Evolutionary conservation across 768 basidiomycete species (phyloP).

Genomic region (Zangia roseola): DNA sequence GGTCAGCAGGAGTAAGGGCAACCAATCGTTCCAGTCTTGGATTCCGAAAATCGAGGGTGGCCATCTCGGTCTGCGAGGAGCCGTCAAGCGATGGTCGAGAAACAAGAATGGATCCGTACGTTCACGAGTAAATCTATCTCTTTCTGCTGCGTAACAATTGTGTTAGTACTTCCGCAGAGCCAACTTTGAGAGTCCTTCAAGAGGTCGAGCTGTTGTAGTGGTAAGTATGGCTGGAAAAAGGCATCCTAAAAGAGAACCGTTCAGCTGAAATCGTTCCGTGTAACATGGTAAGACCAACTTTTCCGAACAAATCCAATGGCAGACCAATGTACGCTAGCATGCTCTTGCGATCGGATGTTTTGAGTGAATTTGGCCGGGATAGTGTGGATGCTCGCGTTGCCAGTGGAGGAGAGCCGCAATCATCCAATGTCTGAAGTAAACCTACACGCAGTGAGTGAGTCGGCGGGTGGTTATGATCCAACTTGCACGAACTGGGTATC

Average conservation of each 20-base stretch:
- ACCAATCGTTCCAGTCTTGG: conserved; percentile 74
- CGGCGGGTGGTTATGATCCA: background rate
- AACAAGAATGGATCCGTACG: conserved; percentile 36
- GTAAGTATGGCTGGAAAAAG: conserved; percentile 97
- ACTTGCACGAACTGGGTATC: conserved; percentile 62
- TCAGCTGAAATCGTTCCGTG: background rate
- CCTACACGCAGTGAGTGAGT: conserved; percentile 42
- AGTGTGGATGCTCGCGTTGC: conserved; percentile 58
- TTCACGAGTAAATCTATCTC: conserved; percentile 91
- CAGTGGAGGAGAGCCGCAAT: conserved; percentile 87
- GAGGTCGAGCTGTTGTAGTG: conserved; percentile 92
- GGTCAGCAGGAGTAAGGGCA: conserved; percentile 84
- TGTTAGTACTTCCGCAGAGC: conserved; percentile 94
- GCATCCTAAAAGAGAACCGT: conserved; percentile 54
- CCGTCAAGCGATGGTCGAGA: background rate
- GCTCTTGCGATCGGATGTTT: conserved; percentile 87
- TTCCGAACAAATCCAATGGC: conserved; percentile 92
- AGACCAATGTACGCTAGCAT: conserved; percentile 90
- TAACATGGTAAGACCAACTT: conserved; percentile 42
- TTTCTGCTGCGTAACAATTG: conserved; percentile 90
- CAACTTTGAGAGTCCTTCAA: conserved; percentile 77
- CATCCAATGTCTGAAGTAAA: conserved; percentile 84
- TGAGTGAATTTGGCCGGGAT: conserved; percentile 72
- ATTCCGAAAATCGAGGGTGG: conserved; percentile 83
- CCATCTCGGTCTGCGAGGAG: conserved; percentile 74